These are phyloP conservation scores for Aspergillus hortae DNA, from an alignment of 2,329 filamentous ascomycete species.

Conservation along the genomic window DNA sequence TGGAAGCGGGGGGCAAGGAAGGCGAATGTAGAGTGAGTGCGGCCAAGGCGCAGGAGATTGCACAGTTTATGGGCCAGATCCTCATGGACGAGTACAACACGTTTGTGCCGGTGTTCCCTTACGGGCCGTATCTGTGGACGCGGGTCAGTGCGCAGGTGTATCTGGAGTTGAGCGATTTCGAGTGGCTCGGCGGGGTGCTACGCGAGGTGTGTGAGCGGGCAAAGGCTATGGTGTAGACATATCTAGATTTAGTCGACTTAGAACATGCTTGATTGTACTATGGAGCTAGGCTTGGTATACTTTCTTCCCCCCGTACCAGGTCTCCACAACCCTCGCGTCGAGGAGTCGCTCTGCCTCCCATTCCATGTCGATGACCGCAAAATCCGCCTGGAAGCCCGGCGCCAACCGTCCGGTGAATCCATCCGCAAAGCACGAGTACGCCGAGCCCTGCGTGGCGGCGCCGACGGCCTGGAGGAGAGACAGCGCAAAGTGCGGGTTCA, in stretches of 20 bases:
- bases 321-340: constrained; percentile 38
- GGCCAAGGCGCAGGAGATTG: constrained; percentile 28
- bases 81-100: constrained; percentile 64
- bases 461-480: constrained; percentile 39
- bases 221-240: constrained; percentile 17
- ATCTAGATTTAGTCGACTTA: neutral
- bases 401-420: constrained; percentile 34
- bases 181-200: constrained; percentile 61
- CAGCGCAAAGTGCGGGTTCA: constrained; percentile 43
- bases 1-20: constrained; percentile 21
- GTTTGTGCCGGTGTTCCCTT: constrained; percentile 63
- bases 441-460: constrained; percentile 45
- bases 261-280: too few relatives aligned
- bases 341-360: constrained; percentile 38
- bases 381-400: constrained; percentile 42
- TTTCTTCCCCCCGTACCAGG: constrained; percentile 40
- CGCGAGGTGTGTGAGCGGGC: constrained; percentile 55
- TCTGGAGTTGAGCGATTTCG: constrained; percentile 74
- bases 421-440: constrained; percentile 45
- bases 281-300: constrained; percentile 17
- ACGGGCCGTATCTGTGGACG: constrained; percentile 63
- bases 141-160: constrained; percentile 80
- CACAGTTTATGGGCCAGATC: constrained; percentile 56
- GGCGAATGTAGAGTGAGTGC: constrained; percentile 9
- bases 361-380: constrained; percentile 41